phyloP scores from a whole-genome alignment of 257 asterid species.

The Eucommia ulmoides region DNA sequence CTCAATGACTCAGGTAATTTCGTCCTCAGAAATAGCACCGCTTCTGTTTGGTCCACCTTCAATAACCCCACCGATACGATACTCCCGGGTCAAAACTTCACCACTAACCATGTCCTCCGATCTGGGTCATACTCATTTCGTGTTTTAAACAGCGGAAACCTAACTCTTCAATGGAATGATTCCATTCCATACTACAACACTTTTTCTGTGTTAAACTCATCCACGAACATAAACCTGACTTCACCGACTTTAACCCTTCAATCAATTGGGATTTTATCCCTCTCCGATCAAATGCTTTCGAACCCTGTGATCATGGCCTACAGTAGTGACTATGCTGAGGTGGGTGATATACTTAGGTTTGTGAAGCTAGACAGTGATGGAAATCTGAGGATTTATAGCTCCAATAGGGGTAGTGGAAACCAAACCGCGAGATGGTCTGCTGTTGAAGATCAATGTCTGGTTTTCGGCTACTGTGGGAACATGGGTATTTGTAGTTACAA shows the following conservation, averaged over 20 bases:
- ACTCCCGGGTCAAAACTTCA: conserved; percentile 47
- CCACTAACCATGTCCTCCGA: conserved; percentile 15
- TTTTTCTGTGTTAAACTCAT: not conserved
- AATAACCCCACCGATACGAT: conserved; percentile 60
- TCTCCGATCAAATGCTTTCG: not conserved
- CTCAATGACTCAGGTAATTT: conserved; percentile 57
- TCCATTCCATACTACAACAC: not conserved
- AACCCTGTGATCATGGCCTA: not conserved
- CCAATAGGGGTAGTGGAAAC: not conserved
- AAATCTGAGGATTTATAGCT: conserved; percentile 3
- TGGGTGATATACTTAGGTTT: conserved; percentile 2
- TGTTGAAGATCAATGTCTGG: not conserved
- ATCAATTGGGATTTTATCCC: conserved; percentile 1
- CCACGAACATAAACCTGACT: not conserved
- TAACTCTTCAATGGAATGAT: not conserved
- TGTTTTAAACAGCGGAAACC: not conserved
- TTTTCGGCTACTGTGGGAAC: not conserved
- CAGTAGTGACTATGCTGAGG: conserved; percentile 2
- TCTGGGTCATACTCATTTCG: conserved; percentile 27
- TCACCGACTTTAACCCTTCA: not conserved
- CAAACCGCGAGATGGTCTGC: not conserved
- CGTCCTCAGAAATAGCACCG: conserved; percentile 41
- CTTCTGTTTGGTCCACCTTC: conserved; percentile 58
- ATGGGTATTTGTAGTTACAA: not conserved
- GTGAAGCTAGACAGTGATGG: conserved; percentile 1